These are phyloP conservation scores for Mycena chlorophos DNA, from an alignment of 768 basidiomycete genomes.

Conservation along the genomic window DNA sequence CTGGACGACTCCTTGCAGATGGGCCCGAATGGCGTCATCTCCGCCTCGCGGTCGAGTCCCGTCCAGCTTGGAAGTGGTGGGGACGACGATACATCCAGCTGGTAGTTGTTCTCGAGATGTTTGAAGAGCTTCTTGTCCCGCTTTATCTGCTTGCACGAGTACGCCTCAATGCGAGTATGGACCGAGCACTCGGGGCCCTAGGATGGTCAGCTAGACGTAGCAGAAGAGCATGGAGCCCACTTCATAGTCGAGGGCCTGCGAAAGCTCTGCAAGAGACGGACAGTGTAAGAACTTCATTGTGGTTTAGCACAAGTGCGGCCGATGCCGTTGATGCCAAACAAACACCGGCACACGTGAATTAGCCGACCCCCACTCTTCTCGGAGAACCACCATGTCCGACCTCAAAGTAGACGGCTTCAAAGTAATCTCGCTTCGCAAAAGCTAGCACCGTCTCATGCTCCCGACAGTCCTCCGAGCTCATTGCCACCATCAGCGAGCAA, in stretches of 20 bases:
- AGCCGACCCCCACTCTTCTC: not conserved
- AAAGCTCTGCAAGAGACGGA: constrained; percentile 75
- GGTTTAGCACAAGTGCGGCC: not conserved
- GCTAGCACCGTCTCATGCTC: not conserved
- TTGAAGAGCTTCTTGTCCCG: constrained; percentile 97
- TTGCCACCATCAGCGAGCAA: constrained; percentile 51
- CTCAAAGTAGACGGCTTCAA: constrained; percentile 77
- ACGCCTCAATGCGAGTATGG: constrained; percentile 92
- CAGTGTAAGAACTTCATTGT: constrained; percentile 90
- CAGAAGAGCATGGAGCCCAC: not conserved
- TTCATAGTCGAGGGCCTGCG: constrained; percentile 45
- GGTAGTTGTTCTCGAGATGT: constrained; percentile 84
- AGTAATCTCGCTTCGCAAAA: constrained; percentile 28
- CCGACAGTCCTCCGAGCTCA: constrained; percentile 64
- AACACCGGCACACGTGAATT: not conserved
- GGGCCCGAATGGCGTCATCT: constrained; percentile 87
- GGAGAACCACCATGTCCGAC: constrained; percentile 56
- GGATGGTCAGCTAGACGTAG: constrained; percentile 31
- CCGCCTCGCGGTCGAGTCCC: constrained; percentile 64
- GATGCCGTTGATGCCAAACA: not conserved
- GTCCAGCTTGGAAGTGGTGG: constrained; percentile 85
- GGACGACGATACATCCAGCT: constrained; percentile 76
- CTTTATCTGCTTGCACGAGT: constrained; percentile 96
- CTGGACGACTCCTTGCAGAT: constrained; percentile 81
- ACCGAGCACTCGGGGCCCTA: constrained; percentile 86